Evolutionary conservation across 495 filamentous ascomycete genomes (phyloP), one percentile per base, ranked within the genome.

Genomic region (Evernia prunastri): DNA sequence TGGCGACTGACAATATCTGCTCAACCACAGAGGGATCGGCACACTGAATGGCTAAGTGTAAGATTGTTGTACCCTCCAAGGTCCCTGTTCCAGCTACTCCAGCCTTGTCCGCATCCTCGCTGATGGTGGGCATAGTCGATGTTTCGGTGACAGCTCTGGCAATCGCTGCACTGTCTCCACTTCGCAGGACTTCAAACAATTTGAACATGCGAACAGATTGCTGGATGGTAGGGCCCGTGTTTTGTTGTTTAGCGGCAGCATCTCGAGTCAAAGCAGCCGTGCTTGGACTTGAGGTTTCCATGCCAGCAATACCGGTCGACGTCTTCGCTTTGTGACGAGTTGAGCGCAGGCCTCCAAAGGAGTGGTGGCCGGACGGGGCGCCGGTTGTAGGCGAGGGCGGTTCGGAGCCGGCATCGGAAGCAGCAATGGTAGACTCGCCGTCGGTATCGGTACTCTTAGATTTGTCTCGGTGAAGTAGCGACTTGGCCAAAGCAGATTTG

Each of bases 1-100:
- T 77, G 15, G 84, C 86, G 56, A 86, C 82, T 8, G 91, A 92
- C 29, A 98, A 76, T 11, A 97, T 87, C 68, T 90, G 96, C 75
- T 98, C 95, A n/a, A 98, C 87, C 17, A 98, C 91, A n/a, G 89
- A 87, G 33, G 88, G 82, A 70, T 97, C 92, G 23, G 95, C 95
- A 70, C 94, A 98, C 73, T 97, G 94, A n/a, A 97, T 89, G 33
- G 94, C 92, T 59, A 98, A 79, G 74, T 97, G 95, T 20, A 98
- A 80, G 47, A 96, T 86, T 0, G 89, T 91, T 3, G 92, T 94
- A 45, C 92, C 91, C 49, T 91, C 89, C 23, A 92, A 65, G 12
- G 77, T 74, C 6, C 75, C 66, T 15, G 65, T 75, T 29, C 75
- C 72, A 17, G 70, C 72, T 20, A 71, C 77, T 33, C 72, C 71